Base-by-base conservation (phyloP, 495 filamentous ascomycete genomes). In the Aspergillus mulundensis region DNA sequence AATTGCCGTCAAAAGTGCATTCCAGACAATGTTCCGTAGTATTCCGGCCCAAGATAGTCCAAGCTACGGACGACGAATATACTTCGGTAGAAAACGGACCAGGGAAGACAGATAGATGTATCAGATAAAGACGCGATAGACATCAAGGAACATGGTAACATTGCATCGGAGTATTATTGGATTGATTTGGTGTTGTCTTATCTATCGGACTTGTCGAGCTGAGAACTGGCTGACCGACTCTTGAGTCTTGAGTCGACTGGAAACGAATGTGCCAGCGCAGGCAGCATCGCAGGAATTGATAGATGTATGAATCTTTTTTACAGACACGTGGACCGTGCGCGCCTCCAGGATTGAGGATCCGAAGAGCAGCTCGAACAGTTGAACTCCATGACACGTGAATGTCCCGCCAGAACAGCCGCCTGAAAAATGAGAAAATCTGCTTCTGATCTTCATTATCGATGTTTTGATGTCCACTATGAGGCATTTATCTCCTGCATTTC, bases 401-500 rank as follows among this genome's bases (percentile, higher is more conserved):
- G 8, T 8, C 8, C 8, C 8, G 25, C 25, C 25, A 28, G 25
- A 3, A 8, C 3, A 28, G 8, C 14, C 34, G 14, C 34, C 34
- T 10, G 5, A 10, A 36, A 36, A 36, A 6, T 36, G 34, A 36
- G 18, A 21, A 23, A 21, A 43, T 21, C 34, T 19, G 15, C 23
- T 24, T 16, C 34, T 36, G 32, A 36, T 36, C 32, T 36, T 10
- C 12, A 36, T 36, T 36, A 14, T 36, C 32, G 32, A 36, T 10
- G 32, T 18, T n/a, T 25, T 34, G 18, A 45, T 23, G n/a, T 16
- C 16, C 14, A 53, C 14, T 58, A 56, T 61, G 54, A 56, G 59
- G 54, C 59, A 61, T 61, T 61, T 61, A 56, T 36, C 25, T 8
- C 25, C 25, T 10, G 32, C 2, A 46, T 50, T 11, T 2, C 6